phyloP scores from a whole-genome alignment of 768 basidiomycete species.

The Dentipellis fragilis region DNA sequence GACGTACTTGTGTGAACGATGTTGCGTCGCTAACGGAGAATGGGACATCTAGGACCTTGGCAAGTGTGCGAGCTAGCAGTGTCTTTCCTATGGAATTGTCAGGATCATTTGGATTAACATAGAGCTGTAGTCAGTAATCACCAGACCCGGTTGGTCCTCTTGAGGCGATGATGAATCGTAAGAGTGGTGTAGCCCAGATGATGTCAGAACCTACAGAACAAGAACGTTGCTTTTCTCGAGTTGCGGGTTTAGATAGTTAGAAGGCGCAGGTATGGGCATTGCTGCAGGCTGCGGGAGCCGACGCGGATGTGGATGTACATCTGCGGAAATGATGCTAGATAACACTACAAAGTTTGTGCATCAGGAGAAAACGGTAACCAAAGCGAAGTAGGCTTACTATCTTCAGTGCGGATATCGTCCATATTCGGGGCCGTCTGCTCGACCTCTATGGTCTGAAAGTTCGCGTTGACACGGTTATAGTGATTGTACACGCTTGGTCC shows the following conservation, averaged over 20 bases:
- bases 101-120: not conserved
- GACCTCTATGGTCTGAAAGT: constrained; percentile 42
- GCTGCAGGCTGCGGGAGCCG: constrained; percentile 2
- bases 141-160: constrained; percentile 86
- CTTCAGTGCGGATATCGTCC: constrained; percentile 16
- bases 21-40: constrained; percentile 94
- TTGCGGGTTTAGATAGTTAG: no score
- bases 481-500: constrained; percentile 79
- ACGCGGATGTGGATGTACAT: constrained; percentile 49
- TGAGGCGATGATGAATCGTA: not conserved
- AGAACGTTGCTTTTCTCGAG: constrained; percentile 97
- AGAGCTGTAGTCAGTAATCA: constrained; percentile 18
- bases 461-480: constrained; percentile 79
- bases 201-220: constrained; percentile 54
- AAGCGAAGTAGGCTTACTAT: constrained; percentile 19
- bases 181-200: not conserved
- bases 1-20: constrained; percentile 75
- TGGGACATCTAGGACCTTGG: constrained; percentile 83
- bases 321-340: constrained; percentile 39
- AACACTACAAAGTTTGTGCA: not conserved
- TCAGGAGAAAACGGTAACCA: not conserved
- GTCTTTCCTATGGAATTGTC: constrained; percentile 59
- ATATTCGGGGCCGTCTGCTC: constrained; percentile 21
- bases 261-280: constrained; percentile 27
- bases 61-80: constrained; percentile 82